Conservation (phyloP, 2,329 filamentous ascomycete species). For the Claviceps capensis region DNA sequence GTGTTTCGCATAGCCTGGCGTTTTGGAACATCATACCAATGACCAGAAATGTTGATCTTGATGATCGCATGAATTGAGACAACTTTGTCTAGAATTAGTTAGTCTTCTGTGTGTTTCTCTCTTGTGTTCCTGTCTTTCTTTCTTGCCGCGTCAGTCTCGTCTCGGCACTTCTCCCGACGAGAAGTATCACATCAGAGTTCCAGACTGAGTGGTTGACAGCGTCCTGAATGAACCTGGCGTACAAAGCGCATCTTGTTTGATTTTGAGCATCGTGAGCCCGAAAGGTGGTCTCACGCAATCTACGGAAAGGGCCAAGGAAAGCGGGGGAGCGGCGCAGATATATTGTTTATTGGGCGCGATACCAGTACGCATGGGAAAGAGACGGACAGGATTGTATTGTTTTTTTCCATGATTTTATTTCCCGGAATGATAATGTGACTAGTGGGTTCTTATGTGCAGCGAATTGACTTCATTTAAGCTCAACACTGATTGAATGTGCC, state of each 20-base stretch:
- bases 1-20: slow-evolving; percentile 5
- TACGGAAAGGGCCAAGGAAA: not conserved
- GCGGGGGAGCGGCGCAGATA: not conserved
- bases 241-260: not conserved
- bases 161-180: not conserved
- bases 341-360: not conserved
- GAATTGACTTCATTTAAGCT: not conserved
- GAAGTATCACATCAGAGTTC: not conserved
- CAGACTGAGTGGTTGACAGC: not conserved
- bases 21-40: slow-evolving; percentile 1
- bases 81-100: slow-evolving; percentile 1
- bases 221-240: not conserved
- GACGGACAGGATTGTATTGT: not conserved
- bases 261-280: not conserved
- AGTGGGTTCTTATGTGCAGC: not conserved
- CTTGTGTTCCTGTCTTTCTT: not conserved
- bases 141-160: not conserved
- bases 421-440: not conserved
- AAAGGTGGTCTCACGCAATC: not conserved
- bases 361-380: not conserved
- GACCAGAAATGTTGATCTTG: slow-evolving; percentile 3
- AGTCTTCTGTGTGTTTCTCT: not conserved
- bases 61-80: slow-evolving; percentile 5
- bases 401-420: not conserved
- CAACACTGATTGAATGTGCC: not conserved